These are phyloP conservation scores for Schizonepeta tenuifolia DNA, from an alignment of 257 asterid genomes.

Conservation along the genomic window DNA sequence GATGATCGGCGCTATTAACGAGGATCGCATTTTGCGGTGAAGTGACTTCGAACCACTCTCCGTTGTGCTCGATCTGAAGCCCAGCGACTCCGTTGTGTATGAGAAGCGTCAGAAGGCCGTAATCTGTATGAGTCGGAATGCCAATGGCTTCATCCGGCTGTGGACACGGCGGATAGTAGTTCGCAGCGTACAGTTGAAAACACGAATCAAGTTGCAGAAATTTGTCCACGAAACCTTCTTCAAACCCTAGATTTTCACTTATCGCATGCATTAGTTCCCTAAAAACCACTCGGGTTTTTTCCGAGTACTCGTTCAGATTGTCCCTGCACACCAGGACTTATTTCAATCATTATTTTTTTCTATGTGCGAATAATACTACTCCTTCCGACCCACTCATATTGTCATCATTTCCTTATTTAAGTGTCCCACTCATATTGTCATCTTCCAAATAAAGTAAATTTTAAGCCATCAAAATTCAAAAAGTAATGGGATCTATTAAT, in stretches of 20 bases:
- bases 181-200: conserved; percentile 36
- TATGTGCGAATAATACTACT: neutral
- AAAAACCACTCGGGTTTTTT: conserved; percentile 32
- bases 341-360: neutral
- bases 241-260: conserved; percentile 43
- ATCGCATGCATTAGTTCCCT: conserved; percentile 40
- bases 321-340: conserved; percentile 28
- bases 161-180: conserved; percentile 53
- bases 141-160: conserved; percentile 63
- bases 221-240: conserved; percentile 38
- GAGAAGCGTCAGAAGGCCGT: conserved; percentile 19
- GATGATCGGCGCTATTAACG: conserved; percentile 45
- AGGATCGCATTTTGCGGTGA: conserved; percentile 1
- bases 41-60: neutral
- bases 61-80: conserved; percentile 16
- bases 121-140: conserved; percentile 57
- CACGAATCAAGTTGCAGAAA: conserved; percentile 41
- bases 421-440: too few relatives aligned
- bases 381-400: neutral
- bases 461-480: too few relatives aligned
- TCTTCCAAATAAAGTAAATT: too few relatives aligned
- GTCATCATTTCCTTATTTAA: too few relatives aligned
- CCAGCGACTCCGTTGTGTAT: conserved; percentile 22
- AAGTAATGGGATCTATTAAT: too few relatives aligned
- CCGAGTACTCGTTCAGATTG: conserved; percentile 33